Conservation (phyloP, 208 protist species). For the Herpetomonas tarakana region DNA sequence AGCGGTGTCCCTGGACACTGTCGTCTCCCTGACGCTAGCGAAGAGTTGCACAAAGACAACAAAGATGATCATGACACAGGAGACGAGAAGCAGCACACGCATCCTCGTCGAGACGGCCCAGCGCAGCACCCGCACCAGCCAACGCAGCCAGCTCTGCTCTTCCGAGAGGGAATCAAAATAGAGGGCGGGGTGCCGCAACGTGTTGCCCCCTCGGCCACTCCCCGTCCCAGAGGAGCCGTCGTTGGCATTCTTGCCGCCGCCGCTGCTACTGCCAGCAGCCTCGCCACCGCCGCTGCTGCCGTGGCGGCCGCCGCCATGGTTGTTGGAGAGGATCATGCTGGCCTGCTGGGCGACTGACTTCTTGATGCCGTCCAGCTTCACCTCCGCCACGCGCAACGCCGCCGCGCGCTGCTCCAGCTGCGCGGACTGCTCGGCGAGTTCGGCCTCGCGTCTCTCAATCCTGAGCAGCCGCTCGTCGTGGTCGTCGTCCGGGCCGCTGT, state of each 20-base stretch:
- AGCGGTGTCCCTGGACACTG: no score
- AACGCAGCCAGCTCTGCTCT: constrained; percentile 17
- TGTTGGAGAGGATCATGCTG: constrained; percentile 29
- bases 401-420: constrained; percentile 35
- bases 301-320: not conserved
- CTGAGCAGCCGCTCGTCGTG: constrained; percentile 6
- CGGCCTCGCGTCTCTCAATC: constrained; percentile 2
- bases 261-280: not conserved
- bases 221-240: no score
- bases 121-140: constrained; percentile 10
- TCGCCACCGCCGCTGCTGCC: not conserved
- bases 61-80: constrained; percentile 3
- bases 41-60: no score
- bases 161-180: constrained; percentile 6
- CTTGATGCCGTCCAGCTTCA: constrained; percentile 54
- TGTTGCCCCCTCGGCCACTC: constrained; percentile 6
- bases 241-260: constrained; percentile 1
- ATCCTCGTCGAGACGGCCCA: constrained; percentile 18
- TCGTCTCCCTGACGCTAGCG: no score
- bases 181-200: constrained; percentile 11
- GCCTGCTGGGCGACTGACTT: constrained; percentile 61
- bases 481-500: constrained; percentile 5
- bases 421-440: constrained; percentile 12
- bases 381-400: constrained; percentile 41
- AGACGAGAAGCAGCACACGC: constrained; percentile 17